Evolutionary conservation across 306 rosid genomes (phyloP).

Genomic region (Rubus parviflorus): DNA sequence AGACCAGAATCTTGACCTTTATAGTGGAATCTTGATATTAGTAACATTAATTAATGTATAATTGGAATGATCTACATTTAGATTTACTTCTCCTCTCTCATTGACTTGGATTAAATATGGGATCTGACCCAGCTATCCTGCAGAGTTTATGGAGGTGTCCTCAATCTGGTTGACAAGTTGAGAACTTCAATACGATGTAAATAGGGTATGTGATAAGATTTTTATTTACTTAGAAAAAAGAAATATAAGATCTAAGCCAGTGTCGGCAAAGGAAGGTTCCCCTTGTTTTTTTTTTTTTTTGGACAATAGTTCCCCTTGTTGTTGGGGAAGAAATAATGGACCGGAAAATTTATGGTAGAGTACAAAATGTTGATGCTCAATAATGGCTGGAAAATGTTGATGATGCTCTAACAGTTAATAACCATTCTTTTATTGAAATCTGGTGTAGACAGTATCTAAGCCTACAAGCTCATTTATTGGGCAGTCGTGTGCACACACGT

Average conservation of each 20-base stretch:
- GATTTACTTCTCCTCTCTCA: background rate
- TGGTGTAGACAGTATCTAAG: background rate
- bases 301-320: constrained; percentile 8
- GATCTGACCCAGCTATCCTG: background rate
- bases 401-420: background rate
- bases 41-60: too few species aligned
- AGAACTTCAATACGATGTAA: constrained; percentile 8
- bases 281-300: too few species aligned
- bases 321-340: constrained; percentile 15
- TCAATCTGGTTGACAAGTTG: background rate
- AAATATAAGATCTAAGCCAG: background rate
- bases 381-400: constrained; percentile 1
- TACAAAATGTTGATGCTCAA: background rate
- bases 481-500: constrained; percentile 10
- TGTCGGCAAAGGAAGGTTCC: constrained; percentile 24
- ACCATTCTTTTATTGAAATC: background rate
- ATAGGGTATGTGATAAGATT: background rate
- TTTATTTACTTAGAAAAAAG: background rate
- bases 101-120: constrained; percentile 13
- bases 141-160: constrained; percentile 10
- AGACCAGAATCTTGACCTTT: constrained; percentile 9
- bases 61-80: background rate
- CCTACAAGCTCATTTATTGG: constrained; percentile 2
- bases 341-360: constrained; percentile 7
- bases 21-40: background rate